Base-by-base conservation (phyloP, 225 moss, liverwort and hornwort species). In the Sphagnum tenellum region DNA sequence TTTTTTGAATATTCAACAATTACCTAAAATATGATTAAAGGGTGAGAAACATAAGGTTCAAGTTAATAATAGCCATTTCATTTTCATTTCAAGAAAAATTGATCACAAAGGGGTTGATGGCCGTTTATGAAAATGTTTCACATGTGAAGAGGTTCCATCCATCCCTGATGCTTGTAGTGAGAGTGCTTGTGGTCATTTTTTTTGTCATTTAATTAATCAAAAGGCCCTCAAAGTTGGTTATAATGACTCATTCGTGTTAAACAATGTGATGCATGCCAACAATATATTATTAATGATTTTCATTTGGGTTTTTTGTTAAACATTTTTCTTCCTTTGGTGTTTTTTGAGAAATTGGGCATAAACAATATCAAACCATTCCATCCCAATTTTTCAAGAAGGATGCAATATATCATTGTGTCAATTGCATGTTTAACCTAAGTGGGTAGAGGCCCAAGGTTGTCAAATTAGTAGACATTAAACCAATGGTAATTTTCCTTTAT, bases 201-300 rank as follows among this genome's bases (percentile, higher is more conserved):
- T n/a, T n/a, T 45, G 55, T 8, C 3, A 12, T 2, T 3, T 66
- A 2, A 66, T 45, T 1, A 12, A 7, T 5, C 45, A 55, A 8
- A 66, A 66, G 2, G 47, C 55, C 3, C 8, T 66, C 4, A 1
- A 45, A n/a, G 3, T 47, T 3, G 3, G 55, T 3, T 66, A 66
- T 45, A 55, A 11, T 52, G 55, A 56, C 55, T 54, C 66, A 7
- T 45, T 12, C 4, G 55, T 66, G 55, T 66, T 66, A 4, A 46
- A 3, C 45, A 10, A 3, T 66, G 66, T 46, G 3, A 66, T 66
- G 66, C 48, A 48, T 61, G 62, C 3, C 55, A 53, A 6, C 1
- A 13, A 0, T 69, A 69, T 5, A 2, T 47, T 4, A 8, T 4
- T 0, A 69, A 61, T 29, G 47, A 69, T 2, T 2, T 48, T 0